Percentiles rank a stretch among this genome's conserved stretches.
phyloP scores from a whole-genome alignment of 2,329 filamentous ascomycete genomes.

The Sporothrix brasiliensis region DNA sequence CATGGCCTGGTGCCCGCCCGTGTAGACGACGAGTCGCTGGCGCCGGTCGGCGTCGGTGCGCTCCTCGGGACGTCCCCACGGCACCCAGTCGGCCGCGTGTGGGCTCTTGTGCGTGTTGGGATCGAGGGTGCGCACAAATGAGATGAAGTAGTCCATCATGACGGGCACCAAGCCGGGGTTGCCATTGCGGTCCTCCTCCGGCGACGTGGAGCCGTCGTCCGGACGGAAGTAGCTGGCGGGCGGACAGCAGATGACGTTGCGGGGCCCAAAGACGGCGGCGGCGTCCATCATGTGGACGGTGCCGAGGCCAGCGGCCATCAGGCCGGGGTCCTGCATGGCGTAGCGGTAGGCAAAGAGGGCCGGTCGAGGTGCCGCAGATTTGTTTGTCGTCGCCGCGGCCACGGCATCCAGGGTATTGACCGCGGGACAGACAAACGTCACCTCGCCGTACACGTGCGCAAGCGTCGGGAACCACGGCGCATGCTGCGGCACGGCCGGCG shows the following conservation, averaged over 20 bases:
- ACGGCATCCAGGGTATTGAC: constrained; percentile 47
- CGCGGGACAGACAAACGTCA: constrained; percentile 51
- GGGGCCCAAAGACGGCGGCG: constrained; percentile 54
- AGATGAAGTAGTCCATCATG: constrained; percentile 55
- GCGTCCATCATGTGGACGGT: constrained; percentile 54
- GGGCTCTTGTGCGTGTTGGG: constrained; percentile 47
- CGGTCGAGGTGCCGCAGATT: not conserved
- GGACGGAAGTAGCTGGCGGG: constrained; percentile 46
- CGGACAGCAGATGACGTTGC: constrained; percentile 41
- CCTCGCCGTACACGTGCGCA: constrained; percentile 50
- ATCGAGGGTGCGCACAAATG: constrained; percentile 52
- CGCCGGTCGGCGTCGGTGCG: constrained; percentile 30
- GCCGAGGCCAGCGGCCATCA: constrained; percentile 47
- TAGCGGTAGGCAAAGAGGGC: constrained; percentile 53
- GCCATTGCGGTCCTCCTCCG: constrained; percentile 40
- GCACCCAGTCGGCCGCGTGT: constrained; percentile 48
- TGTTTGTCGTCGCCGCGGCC: not conserved
- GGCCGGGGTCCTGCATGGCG: constrained; percentile 50
- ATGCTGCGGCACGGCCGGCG: constrained; percentile 45
- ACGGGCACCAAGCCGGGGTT: constrained; percentile 52
- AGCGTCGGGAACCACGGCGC: constrained; percentile 50
- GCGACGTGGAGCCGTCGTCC: constrained; percentile 39
- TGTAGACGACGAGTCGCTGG: constrained; percentile 48
- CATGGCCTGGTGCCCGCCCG: constrained; percentile 46
- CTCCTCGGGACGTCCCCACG: constrained; percentile 41